phyloP scores from a whole-genome alignment of 495 filamentous ascomycete species.

The Sporormia fimetaria region DNA sequence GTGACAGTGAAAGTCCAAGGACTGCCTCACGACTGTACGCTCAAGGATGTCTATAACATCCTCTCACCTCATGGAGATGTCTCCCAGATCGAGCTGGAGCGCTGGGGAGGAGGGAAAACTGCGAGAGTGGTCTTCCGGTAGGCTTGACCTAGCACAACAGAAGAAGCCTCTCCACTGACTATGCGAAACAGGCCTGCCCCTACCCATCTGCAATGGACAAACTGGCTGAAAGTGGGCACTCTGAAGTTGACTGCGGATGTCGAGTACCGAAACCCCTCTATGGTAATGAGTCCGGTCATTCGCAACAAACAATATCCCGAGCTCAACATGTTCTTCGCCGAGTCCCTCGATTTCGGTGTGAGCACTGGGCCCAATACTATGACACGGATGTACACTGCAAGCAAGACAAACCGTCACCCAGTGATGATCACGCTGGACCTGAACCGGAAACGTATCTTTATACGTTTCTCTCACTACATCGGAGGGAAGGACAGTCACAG shows the following conservation, averaged over 20 bases:
- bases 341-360: conserved; percentile 39
- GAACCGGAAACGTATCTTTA: conserved; percentile 26
- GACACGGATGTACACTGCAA: conserved; percentile 38
- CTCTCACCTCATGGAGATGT: conserved; percentile 9
- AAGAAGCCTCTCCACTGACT: neutral
- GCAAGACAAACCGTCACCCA: neutral
- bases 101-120: neutral
- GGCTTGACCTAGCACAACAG: neutral
- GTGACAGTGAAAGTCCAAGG: conserved; percentile 5
- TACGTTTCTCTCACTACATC: conserved; percentile 24
- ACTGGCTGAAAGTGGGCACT: no score
- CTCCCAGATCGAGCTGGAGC: conserved; percentile 9
- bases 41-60: conserved; percentile 5
- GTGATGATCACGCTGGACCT: conserved; percentile 31
- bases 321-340: conserved; percentile 12
- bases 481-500: conserved; percentile 4
- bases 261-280: neutral
- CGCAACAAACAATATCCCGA: conserved; percentile 16
- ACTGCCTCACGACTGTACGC: conserved; percentile 1
- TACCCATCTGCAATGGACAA: neutral
- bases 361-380: conserved; percentile 37
- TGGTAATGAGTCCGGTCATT: conserved; percentile 24
- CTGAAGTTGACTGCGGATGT: neutral
- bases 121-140: conserved; percentile 22
- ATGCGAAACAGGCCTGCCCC: conserved; percentile 15